Percentiles rank a stretch among this genome's conserved stretches.
phyloP scores from a whole-genome alignment of 148 eudicot genomes.

The Rhododendron kiyosumense region DNA sequence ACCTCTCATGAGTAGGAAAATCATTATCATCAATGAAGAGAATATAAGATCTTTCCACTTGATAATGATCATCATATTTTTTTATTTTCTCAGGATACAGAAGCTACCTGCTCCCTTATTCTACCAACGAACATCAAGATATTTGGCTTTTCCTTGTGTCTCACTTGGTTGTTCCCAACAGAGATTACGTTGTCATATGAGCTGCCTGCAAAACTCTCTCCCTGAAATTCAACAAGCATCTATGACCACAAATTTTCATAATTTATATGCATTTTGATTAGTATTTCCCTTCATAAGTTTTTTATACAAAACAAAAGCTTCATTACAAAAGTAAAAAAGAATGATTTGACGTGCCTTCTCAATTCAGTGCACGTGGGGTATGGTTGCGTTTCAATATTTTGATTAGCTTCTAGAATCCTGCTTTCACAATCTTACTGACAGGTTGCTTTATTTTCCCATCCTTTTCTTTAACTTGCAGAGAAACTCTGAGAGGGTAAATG shows the following conservation, averaged over 20 bases:
- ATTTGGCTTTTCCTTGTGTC: conserved; percentile 43
- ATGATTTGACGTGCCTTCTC: background rate
- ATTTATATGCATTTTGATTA: background rate
- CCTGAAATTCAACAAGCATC: conserved; percentile 25
- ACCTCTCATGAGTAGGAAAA: background rate
- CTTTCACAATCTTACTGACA: background rate
- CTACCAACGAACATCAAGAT: conserved; percentile 40
- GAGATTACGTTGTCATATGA: conserved; percentile 30
- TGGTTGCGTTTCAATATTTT: background rate
- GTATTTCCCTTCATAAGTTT: background rate
- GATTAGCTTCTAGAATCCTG: background rate
- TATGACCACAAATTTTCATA: background rate
- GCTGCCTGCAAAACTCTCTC: conserved; percentile 27
- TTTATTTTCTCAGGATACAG: background rate
- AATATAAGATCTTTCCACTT: background rate
- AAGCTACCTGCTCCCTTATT: conserved; percentile 55
- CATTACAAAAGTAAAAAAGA: background rate
- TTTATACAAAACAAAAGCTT: background rate
- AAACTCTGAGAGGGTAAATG: background rate
- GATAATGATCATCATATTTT: background rate
- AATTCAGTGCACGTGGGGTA: background rate
- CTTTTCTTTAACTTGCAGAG: background rate
- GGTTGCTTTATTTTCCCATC: background rate
- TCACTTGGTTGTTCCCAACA: conserved; percentile 20
- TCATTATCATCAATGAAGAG: background rate